Evolutionary conservation across 1,284 basidiomycete genomes (phyloP), one percentile per base, ranked within the genome.

Genomic region (Moniliophthora roreri): DNA sequence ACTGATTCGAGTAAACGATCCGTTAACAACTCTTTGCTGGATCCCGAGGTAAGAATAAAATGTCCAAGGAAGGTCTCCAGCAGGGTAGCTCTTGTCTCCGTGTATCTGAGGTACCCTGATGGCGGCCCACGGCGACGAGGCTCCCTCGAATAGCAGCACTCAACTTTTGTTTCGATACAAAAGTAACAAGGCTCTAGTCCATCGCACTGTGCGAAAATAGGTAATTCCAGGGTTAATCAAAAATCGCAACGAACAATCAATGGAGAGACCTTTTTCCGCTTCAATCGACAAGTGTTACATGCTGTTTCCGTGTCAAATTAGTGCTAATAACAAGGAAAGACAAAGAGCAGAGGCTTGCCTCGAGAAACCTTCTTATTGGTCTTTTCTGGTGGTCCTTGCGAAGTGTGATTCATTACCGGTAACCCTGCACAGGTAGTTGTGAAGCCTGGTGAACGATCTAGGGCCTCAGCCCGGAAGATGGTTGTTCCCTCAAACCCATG

Each of bases 261-360:
- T n/a, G 24, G 23, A 39, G n/a, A 18, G 16, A 63, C 62, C 55
- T 63, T 65, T 50, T 66, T 66, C 36, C 65, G 62, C 48, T 66
- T 66, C 38, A 66, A 52, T 48, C 65, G 59, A 51, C 65, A 66
- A 34, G 65, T 66, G 41, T 66, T 66, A 52, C 65, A 66, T 9
- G 65, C 65, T 66, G 40, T 32, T 32, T 6, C 28, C 18, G 18
- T 35, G 11, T 45, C 47, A 53, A 11, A 54, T 52, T 16, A 44
- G 35, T 16, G 16, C 11, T 10, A 11, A 6, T 38, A 13, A 18
- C 16, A 28, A 21, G 20, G 36, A 13, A 3, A 36, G 7, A 16
- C n/a, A 18, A 32, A 32, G 15, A 40, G 23, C 13, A 7, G 24
- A n/a, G n/a, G 52, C 52, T 44, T 20, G 64, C 65, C 65, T 65